Conservation (phyloP, 306 rosid species). For the Castanea sativa region DNA sequence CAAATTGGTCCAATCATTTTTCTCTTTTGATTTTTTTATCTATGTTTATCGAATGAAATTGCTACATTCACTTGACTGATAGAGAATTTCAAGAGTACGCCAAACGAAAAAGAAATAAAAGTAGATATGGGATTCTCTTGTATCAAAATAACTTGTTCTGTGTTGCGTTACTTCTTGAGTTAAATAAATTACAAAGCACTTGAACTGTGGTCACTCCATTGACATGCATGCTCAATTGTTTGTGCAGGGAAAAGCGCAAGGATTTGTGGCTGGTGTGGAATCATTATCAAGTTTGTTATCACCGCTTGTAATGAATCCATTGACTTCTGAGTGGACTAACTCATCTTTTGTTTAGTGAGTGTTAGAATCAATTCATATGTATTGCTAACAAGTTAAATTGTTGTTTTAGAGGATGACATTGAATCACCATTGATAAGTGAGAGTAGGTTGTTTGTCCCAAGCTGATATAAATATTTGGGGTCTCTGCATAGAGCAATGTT, state of each 20-base stretch:
- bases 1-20: too few relatives aligned
- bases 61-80: too few relatives aligned
- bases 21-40: too few relatives aligned
- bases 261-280: conserved; percentile 61
- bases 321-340: conserved; percentile 53
- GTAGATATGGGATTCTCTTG: too few relatives aligned
- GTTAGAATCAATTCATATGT: background rate
- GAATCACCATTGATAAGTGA: conserved; percentile 50
- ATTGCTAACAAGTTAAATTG: background rate
- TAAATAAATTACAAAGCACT: too few relatives aligned
- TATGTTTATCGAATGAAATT: too few relatives aligned
- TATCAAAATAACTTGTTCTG: too few relatives aligned
- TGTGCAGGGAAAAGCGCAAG: conserved; percentile 67
- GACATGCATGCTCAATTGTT: background rate
- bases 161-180: too few relatives aligned
- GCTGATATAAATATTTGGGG: conserved; percentile 5
- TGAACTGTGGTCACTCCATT: background rate
- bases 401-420: conserved; percentile 23
- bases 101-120: too few relatives aligned
- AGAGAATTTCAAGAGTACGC: too few relatives aligned
- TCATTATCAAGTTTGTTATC: conserved; percentile 36
- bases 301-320: conserved; percentile 60
- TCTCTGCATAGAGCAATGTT: background rate
- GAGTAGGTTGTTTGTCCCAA: background rate
- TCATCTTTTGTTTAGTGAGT: background rate